These are phyloP conservation scores for Diospyros kaki DNA, from an alignment of 148 eudicot species.

Conservation along the genomic window DNA sequence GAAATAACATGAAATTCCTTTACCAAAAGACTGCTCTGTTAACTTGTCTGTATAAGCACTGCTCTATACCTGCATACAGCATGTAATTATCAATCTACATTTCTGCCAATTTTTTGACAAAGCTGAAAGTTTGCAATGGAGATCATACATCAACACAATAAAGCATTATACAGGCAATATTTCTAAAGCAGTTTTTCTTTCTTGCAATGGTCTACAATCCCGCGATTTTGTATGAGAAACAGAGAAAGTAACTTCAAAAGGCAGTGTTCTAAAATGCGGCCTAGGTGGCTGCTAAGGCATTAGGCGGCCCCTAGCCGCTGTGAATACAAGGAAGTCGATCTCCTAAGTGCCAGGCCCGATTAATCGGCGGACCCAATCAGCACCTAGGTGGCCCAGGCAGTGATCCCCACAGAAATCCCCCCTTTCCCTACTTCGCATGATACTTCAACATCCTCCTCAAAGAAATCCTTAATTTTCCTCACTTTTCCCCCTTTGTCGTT, in stretches of 20 bases:
- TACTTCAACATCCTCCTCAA: too few species aligned
- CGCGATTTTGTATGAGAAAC: background rate
- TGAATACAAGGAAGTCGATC: too few species aligned
- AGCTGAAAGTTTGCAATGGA: background rate
- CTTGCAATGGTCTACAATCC: background rate
- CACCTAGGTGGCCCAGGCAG: too few species aligned
- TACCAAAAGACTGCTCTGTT: background rate
- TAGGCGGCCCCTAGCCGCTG: background rate
- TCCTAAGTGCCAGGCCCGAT: too few species aligned
- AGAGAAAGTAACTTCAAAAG: background rate
- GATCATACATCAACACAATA: background rate
- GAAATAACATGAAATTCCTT: background rate
- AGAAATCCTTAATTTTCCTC: too few species aligned
- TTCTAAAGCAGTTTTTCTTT: background rate
- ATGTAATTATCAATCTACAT: background rate
- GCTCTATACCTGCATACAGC: constrained; percentile 4
- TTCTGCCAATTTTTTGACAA: background rate
- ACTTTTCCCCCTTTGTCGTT: too few species aligned
- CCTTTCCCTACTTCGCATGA: too few species aligned
- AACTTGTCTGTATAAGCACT: background rate
- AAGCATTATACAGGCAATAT: background rate
- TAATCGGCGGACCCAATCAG: too few species aligned
- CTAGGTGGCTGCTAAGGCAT: too few species aligned
- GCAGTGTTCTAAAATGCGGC: too few species aligned
- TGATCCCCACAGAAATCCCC: too few species aligned